phyloP scores from a whole-genome alignment of 2,329 filamentous ascomycete genomes.

The Westerdykella aurantiaca region DNA sequence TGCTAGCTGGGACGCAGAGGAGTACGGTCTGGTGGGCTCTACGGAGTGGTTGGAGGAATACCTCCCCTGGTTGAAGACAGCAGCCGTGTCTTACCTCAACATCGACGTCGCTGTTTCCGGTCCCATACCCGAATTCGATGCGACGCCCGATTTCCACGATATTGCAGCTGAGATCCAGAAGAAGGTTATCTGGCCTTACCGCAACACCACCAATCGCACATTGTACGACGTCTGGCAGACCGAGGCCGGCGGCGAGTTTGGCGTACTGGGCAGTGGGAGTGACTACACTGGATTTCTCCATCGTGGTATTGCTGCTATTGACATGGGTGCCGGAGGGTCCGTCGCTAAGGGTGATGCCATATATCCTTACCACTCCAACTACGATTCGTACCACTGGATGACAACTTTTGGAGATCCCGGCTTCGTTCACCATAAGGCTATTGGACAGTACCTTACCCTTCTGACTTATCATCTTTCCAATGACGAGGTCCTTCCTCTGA shows the following conservation, averaged over 20 bases:
- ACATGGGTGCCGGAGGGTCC: slow-evolving; percentile 36
- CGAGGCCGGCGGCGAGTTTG: slow-evolving; percentile 31
- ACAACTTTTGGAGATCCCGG: slow-evolving; percentile 47
- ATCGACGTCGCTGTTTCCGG: slow-evolving; percentile 47
- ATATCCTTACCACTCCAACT: slow-evolving; percentile 46
- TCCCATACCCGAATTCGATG: slow-evolving; percentile 35
- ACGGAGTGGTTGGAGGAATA: slow-evolving; percentile 49
- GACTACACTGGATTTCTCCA: slow-evolving; percentile 47
- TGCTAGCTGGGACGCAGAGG: slow-evolving; percentile 41
- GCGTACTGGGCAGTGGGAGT: slow-evolving; percentile 42
- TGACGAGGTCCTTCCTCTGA: slow-evolving; percentile 37
- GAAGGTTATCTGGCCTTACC: slow-evolving; percentile 40
- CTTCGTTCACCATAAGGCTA: slow-evolving; percentile 46
- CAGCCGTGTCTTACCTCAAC: slow-evolving; percentile 47
- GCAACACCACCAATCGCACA: slow-evolving; percentile 35
- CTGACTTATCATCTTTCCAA: slow-evolving; percentile 40
- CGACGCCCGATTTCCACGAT: slow-evolving; percentile 39
- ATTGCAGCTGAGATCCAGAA: slow-evolving; percentile 35
- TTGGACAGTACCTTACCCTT: slow-evolving; percentile 44
- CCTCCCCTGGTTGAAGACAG: slow-evolving; percentile 42
- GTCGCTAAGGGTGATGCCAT: slow-evolving; percentile 36
- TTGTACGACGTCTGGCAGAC: slow-evolving; percentile 43
- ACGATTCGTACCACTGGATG: slow-evolving; percentile 51
- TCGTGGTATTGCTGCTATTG: slow-evolving; percentile 40
- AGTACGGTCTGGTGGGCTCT: slow-evolving; percentile 36